Base-by-base conservation (phyloP, 148 eudicot species). In the Euryodendron excelsum region DNA sequence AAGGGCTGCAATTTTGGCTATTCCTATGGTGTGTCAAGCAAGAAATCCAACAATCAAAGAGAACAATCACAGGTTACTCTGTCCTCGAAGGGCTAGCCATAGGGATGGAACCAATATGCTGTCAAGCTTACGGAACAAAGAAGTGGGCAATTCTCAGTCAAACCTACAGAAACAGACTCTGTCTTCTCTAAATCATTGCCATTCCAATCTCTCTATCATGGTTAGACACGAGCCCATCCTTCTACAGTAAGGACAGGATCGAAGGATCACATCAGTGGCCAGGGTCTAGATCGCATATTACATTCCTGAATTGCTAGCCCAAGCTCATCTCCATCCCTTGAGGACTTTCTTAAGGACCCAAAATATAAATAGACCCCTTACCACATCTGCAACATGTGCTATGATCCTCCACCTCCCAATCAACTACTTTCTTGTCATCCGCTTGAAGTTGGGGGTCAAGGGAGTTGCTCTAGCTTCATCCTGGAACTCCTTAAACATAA, bases 401-500 rank as follows among this genome's bases (percentile, higher is more conserved):
- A 83, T 74, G 72, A 34, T 86, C 55, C 85, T 86, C 58, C 89
- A 89, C 63, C 14, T 61, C 33, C 89, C 84, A 21, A 83, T 86
- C 53, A 89, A 77, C 68, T 81, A 72, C 70, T 59, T 83, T 48
- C 81, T 89, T 39, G 82, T 82, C 23, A 28, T 69, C 27, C 68
- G 76, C 60, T 74, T 89, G 31, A 60, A 82, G 5, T 52, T 86
- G 73, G 91, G 91, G 69, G 80, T 86, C 45, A 82, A 63, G 69
- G 88, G 88, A 53, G 84, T 88, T 28, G 89, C 88, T 47, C 73
- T 88, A 34, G 84, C 88, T 81, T 84, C 89, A 12, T 82, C 83
- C 21, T 78, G 79, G 84, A 53, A 74, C 39, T 69, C 85, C 21
- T n/a, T 85, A 55, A 87, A 78, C 79, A 80, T 84, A 74, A 81